Percentiles rank a stretch among this genome's conserved stretches.
These are phyloP conservation scores for Sugiyamaella xylanicola DNA, from an alignment of 1,139 yeast species.

Conservation along the genomic window DNA sequence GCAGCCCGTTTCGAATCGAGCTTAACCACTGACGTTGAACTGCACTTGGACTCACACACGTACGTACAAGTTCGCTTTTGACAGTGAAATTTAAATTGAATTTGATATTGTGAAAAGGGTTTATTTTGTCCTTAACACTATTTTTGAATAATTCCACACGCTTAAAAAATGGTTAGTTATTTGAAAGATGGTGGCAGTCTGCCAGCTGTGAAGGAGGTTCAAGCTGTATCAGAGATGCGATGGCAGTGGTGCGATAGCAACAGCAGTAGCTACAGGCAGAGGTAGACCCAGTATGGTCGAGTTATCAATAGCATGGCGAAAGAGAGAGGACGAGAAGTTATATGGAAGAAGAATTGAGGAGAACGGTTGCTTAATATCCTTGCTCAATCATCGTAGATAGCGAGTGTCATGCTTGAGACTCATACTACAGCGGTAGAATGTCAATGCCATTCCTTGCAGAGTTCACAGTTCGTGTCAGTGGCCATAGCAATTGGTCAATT, in stretches of 20 bases:
- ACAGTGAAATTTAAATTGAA: not conserved
- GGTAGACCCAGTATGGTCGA: too few species aligned
- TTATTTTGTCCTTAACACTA: not conserved
- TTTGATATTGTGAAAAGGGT: not conserved
- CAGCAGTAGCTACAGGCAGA: too few species aligned
- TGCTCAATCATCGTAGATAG: too few species aligned
- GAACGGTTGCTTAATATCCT: too few species aligned
- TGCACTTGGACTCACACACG: not conserved
- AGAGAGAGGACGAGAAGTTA: too few species aligned
- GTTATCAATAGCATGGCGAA: too few species aligned
- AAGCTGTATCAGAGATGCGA: not conserved
- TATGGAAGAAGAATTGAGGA: too few species aligned
- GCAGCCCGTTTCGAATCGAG: not conserved
- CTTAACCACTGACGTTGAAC: not conserved
- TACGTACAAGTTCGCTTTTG: not conserved
- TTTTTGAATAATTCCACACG: not conserved
- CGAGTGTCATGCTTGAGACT: too few species aligned
- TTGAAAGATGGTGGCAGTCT: not conserved
- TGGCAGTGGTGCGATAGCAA: not conserved
- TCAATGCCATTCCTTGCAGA: too few species aligned
- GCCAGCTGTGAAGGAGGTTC: not conserved
- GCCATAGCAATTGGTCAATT: too few species aligned
- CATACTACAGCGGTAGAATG: too few species aligned
- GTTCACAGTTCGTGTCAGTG: too few species aligned
- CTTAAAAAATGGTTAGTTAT: not conserved